Evolutionary conservation across 495 filamentous ascomycete genomes (phyloP).

Genomic region (Collariella sp.): DNA sequence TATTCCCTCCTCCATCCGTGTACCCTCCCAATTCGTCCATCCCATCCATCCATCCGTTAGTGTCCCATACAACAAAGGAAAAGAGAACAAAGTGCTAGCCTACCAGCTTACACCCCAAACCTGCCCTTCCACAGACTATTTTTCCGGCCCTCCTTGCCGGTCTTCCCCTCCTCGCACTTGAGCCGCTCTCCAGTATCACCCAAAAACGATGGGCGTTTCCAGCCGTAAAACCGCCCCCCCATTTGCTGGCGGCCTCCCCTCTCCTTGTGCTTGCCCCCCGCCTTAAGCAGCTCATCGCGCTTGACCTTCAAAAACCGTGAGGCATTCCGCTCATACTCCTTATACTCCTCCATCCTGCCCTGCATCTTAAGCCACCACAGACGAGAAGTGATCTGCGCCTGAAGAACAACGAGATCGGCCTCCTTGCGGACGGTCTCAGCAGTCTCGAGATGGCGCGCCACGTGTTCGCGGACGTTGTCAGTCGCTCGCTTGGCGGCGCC

Average conservation of each 20-base stretch:
- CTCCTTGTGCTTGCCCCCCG: neutral
- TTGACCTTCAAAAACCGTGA: conserved; percentile 27
- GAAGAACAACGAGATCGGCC: conserved; percentile 28
- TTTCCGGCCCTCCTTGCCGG: no score
- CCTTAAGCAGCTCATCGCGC: conserved; percentile 13
- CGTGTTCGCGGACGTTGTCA: conserved; percentile 13
- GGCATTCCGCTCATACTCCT: conserved; percentile 35
- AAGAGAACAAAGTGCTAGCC: neutral
- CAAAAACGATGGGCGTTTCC: neutral
- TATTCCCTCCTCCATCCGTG: neutral
- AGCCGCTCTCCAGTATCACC: no score
- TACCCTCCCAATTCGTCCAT: neutral
- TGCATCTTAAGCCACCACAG: conserved; percentile 41
- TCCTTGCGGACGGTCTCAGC: conserved; percentile 25
- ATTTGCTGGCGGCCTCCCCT: neutral
- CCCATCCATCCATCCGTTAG: no score
- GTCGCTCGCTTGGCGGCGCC: conserved; percentile 20
- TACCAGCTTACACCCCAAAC: neutral
- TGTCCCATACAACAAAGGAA: neutral
- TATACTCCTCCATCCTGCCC: conserved; percentile 34
- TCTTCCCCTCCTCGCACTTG: no score
- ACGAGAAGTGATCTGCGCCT: conserved; percentile 37
- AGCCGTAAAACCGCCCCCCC: neutral
- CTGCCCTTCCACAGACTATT: neutral
- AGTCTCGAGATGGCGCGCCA: conserved; percentile 19